Evolutionary conservation across 2,329 filamentous ascomycete genomes (phyloP).

Genomic region (Zalaria obscura): DNA sequence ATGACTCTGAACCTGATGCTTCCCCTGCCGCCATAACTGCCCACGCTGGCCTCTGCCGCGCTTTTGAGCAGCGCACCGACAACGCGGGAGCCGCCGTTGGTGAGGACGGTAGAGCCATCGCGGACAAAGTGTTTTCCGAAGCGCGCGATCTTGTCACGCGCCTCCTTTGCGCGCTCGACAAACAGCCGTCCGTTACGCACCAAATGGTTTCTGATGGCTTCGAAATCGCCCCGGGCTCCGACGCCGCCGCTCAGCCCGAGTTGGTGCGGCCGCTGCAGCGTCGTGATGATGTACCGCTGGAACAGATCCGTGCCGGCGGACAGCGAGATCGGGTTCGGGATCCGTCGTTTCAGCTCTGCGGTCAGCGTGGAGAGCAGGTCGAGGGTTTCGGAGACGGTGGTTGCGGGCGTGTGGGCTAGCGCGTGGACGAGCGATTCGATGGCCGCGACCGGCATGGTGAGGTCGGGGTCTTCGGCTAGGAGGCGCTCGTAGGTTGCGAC

Average conservation of each 20-base stretch:
- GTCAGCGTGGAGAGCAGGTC: conserved; percentile 70
- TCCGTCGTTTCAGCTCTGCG: conserved; percentile 58
- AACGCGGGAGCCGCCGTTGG: conserved; percentile 75
- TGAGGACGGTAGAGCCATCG: conserved; percentile 71
- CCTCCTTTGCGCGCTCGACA: conserved; percentile 72
- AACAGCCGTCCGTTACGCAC: conserved; percentile 78
- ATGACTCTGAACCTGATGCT: conserved; percentile 69
- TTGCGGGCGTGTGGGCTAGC: conserved; percentile 63
- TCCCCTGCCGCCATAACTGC: conserved; percentile 26
- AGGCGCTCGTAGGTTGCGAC: conserved; percentile 52
- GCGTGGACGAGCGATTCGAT: conserved; percentile 84
- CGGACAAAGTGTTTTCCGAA: conserved; percentile 66
- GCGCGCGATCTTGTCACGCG: conserved; percentile 67
- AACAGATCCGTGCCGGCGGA: conserved; percentile 92
- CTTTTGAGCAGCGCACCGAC: conserved; percentile 64
- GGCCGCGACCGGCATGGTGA: conserved; percentile 91
- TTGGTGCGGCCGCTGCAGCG: conserved; percentile 37
- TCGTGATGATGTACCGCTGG: conserved; percentile 80
- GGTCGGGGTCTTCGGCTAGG: conserved; percentile 56
- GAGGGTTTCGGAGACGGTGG: conserved; percentile 88
- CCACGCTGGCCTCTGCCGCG: conserved; percentile 49
- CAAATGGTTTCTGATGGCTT: conserved; percentile 68
- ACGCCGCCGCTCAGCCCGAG: conserved; percentile 14
- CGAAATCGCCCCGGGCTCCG: conserved; percentile 51
- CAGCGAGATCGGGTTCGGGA: conserved; percentile 80